Percentiles rank a stretch among this genome's conserved stretches.
Evolutionary conservation across 2,329 filamentous ascomycete genomes (phyloP).

Genomic region (Talaromyces sp.): DNA sequence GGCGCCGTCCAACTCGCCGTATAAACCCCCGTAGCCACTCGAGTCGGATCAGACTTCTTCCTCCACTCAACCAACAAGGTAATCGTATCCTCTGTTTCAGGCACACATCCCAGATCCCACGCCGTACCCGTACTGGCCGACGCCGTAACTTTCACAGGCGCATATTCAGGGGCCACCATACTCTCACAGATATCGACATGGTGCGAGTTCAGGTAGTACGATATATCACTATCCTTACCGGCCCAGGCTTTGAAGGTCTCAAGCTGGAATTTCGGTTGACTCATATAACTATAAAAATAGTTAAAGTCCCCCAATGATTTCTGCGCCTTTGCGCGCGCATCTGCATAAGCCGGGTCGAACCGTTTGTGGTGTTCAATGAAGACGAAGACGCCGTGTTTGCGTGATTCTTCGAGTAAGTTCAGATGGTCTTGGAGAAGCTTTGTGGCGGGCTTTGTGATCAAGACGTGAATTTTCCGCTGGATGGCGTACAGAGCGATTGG

Average conservation of each 20-base stretch:
- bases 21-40: slow-evolving; percentile 80
- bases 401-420: slow-evolving; percentile 65
- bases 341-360: slow-evolving; percentile 86
- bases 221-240: slow-evolving; percentile 85
- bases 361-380: slow-evolving; percentile 97
- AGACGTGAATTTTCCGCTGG: slow-evolving; percentile 78
- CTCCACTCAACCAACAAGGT: slow-evolving; percentile 85
- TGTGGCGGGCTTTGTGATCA: slow-evolving; percentile 91
- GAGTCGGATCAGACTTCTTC: slow-evolving; percentile 62
- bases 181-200: slow-evolving; percentile 90
- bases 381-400: slow-evolving; percentile 74
- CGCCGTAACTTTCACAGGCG: slow-evolving; percentile 72
- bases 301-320: slow-evolving; percentile 90
- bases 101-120: slow-evolving; percentile 68
- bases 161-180: slow-evolving; percentile 72
- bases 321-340: slow-evolving; percentile 71
- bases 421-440: slow-evolving; percentile 78
- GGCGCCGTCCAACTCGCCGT: slow-evolving; percentile 94
- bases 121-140: slow-evolving; percentile 76
- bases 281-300: slow-evolving; percentile 98
- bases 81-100: slow-evolving; percentile 87
- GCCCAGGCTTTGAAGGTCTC: slow-evolving; percentile 96
- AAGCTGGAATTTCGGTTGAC: slow-evolving; percentile 82
- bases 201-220: slow-evolving; percentile 93
- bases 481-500: slow-evolving; percentile 91